Evolutionary conservation across 495 filamentous ascomycete genomes (phyloP).

Genomic region (Geoglossum glabrum): DNA sequence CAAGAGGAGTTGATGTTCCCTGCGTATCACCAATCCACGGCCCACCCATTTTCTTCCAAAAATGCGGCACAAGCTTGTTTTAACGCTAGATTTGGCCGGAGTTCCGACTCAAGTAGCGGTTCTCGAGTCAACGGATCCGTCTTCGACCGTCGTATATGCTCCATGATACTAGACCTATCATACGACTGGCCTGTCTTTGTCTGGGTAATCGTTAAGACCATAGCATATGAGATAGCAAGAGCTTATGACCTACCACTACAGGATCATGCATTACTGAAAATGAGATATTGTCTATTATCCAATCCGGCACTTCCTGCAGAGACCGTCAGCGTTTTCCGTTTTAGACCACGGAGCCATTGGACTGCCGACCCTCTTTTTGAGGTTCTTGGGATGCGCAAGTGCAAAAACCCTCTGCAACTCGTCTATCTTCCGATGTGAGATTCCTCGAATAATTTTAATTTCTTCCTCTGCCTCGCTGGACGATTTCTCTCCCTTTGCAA

Average conservation of each 20-base stretch:
- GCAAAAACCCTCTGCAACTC: conserved; percentile 42
- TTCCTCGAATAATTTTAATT: conserved; percentile 27
- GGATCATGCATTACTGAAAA: conserved; percentile 90
- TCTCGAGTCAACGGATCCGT: conserved; percentile 73
- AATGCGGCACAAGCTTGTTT: conserved; percentile 73
- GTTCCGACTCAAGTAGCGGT: conserved; percentile 45
- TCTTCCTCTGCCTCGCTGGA: conserved; percentile 28
- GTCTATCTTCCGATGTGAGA: conserved; percentile 37
- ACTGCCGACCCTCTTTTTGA: conserved; percentile 27
- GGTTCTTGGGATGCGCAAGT: conserved; percentile 31
- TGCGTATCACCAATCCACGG: conserved; percentile 55
- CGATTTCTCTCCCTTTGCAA: conserved; percentile 11
- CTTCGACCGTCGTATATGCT: conserved; percentile 56
- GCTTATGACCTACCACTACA: conserved; percentile 36
- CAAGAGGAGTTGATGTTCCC: background rate
- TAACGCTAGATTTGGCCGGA: conserved; percentile 66
- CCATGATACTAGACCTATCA: conserved; percentile 68
- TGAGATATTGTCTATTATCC: conserved; percentile 73
- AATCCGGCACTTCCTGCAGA: conserved; percentile 53
- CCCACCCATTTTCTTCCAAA: conserved; percentile 76
- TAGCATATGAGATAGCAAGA: background rate
- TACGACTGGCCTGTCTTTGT: conserved; percentile 80
- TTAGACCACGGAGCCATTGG: background rate
- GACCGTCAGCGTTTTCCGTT: background rate
- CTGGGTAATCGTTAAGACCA: conserved; percentile 12